Conservation (phyloP, 129 eudicot species). For the Cynara cardunculus region DNA sequence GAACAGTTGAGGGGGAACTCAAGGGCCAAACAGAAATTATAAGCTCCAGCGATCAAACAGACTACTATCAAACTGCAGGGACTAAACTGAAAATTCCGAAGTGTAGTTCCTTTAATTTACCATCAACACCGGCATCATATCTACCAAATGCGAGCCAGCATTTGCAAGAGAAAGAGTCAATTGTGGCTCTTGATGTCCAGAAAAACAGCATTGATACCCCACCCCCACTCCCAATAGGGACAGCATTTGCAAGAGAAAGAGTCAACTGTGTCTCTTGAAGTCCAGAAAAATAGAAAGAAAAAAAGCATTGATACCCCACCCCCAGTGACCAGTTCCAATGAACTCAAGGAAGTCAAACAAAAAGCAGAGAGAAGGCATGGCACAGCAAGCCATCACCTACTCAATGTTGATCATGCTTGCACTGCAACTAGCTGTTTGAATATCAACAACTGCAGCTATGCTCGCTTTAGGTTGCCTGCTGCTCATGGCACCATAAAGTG, state of each 20-base stretch:
- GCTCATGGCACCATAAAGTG: no score
- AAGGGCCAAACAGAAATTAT: not conserved
- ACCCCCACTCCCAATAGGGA: not conserved
- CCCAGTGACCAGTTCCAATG: no score
- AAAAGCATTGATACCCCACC: not conserved
- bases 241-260: not conserved
- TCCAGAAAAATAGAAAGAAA: not conserved
- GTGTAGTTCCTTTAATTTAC: not conserved
- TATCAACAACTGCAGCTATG: no score
- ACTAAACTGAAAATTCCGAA: no score
- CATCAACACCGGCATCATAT: not conserved
- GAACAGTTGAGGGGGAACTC: not conserved
- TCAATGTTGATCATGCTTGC: no score
- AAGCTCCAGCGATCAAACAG: not conserved
- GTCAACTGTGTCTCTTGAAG: not conserved
- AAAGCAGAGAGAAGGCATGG: no score
- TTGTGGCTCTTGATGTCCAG: not conserved
- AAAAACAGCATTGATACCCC: not conserved
- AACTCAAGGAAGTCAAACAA: no score
- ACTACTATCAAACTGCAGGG: not conserved
- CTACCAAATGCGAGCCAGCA: not conserved
- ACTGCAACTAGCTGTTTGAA: no score
- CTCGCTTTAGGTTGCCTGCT: no score
- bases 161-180: not conserved
- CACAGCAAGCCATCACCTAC: no score